phyloP scores from a whole-genome alignment of 805 yeast genomes.

The Cyberlindnera mycetangii region DNA sequence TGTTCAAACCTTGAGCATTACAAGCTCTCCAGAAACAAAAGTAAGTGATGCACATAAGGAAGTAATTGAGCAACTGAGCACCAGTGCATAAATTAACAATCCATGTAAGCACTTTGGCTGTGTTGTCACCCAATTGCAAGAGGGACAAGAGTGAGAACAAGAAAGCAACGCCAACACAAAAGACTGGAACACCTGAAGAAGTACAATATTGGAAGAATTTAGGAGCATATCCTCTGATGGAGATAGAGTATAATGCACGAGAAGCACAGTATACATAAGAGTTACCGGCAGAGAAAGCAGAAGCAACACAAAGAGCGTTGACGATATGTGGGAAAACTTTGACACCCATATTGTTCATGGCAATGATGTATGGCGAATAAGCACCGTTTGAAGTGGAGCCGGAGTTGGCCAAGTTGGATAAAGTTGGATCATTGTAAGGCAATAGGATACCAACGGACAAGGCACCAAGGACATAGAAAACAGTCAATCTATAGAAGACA shows the following conservation, averaged over 20 bases:
- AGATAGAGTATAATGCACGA: conserved; percentile 52
- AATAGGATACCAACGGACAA: conserved; percentile 65
- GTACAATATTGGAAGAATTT: conserved; percentile 56
- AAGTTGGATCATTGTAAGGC: conserved; percentile 55
- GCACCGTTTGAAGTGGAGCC: conserved; percentile 56
- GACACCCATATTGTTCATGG: conserved; percentile 49
- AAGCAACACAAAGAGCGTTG: conserved; percentile 50
- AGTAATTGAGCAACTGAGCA: conserved; percentile 61
- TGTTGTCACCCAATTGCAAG: conserved; percentile 54
- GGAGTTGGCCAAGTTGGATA: conserved; percentile 51
- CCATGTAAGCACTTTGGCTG: conserved; percentile 70
- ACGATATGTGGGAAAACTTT: conserved; percentile 49
- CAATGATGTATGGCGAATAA: conserved; percentile 59
- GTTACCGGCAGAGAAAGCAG: conserved; percentile 54
- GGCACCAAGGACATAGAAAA: conserved; percentile 66
- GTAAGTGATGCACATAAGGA: conserved; percentile 56
- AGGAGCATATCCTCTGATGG: conserved; percentile 61
- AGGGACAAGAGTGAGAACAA: conserved; percentile 64
- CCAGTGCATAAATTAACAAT: conserved; percentile 66
- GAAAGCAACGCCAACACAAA: conserved; percentile 54
- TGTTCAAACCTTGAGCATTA: conserved; percentile 45
- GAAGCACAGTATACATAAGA: conserved; percentile 58
- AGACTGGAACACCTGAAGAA: conserved; percentile 67
- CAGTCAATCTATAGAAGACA: conserved; percentile 57
- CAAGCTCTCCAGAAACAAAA: conserved; percentile 62